Conservation (phyloP, 768 basidiomycete genomes). For the Calocybe cyanea region DNA sequence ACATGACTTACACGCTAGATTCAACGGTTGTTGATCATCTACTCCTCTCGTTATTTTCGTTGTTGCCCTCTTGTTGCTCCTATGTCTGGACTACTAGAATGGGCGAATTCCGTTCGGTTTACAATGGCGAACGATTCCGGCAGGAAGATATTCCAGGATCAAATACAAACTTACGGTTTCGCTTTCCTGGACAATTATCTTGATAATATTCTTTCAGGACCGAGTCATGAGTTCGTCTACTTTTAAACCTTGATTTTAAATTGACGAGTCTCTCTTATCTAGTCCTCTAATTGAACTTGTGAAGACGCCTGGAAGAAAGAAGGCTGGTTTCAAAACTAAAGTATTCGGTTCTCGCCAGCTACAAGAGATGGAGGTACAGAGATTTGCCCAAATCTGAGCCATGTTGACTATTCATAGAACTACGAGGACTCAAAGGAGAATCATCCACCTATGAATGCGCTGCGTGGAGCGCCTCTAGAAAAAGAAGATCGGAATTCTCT, state of each 20-base stretch:
- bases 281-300: slow-evolving; percentile 77
- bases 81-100: slow-evolving; percentile 52
- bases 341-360: slow-evolving; percentile 26
- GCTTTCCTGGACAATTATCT: slow-evolving; percentile 78
- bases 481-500: no score
- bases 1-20: slow-evolving; percentile 13
- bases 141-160: slow-evolving; percentile 64
- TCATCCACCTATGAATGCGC: no score
- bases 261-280: slow-evolving; percentile 2
- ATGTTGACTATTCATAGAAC: no score
- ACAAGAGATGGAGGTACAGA: no score
- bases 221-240: slow-evolving; percentile 57
- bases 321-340: slow-evolving; percentile 42
- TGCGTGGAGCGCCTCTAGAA: no score
- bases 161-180: slow-evolving; percentile 73
- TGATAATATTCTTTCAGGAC: slow-evolving; percentile 64
- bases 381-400: no score
- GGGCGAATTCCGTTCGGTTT: slow-evolving; percentile 64
- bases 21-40: neutral
- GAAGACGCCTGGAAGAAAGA: slow-evolving; percentile 80
- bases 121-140: slow-evolving; percentile 73
- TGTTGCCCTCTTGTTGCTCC: slow-evolving; percentile 4
- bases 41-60: neutral
- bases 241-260: neutral
- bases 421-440: no score